phyloP scores from a whole-genome alignment of 2,329 filamentous ascomycete species.

The Cladophialophora carrionii region DNA sequence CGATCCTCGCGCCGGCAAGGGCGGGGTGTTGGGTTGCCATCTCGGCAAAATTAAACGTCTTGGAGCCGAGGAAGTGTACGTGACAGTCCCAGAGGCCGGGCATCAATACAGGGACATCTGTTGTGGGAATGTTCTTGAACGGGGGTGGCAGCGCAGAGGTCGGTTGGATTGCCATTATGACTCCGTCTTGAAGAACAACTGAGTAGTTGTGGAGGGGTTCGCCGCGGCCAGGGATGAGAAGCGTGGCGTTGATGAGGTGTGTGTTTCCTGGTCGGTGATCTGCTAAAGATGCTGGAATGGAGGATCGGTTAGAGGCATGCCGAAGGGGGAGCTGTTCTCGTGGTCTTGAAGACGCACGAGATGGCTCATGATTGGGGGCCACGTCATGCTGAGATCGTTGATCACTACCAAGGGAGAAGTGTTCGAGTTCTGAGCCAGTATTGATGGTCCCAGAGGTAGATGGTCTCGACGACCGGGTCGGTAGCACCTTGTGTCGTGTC shows the following conservation, averaged over 20 bases:
- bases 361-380: not conserved
- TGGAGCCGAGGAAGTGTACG: slow-evolving; percentile 52
- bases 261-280: slow-evolving; percentile 6
- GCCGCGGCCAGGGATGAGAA: slow-evolving; percentile 56
- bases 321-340: not conserved
- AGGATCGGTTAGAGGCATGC: not conserved
- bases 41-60: slow-evolving; percentile 34
- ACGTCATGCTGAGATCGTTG: not conserved
- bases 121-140: slow-evolving; percentile 26
- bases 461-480: not conserved
- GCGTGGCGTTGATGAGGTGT: slow-evolving; percentile 39
- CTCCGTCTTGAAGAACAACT: slow-evolving; percentile 47
- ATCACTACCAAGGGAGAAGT: not conserved
- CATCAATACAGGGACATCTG: slow-evolving; percentile 51
- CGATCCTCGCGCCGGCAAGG: slow-evolving; percentile 49
- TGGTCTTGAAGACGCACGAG: not conserved
- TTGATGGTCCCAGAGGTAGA: not conserved
- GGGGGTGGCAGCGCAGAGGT: slow-evolving; percentile 23
- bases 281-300: slow-evolving; percentile 4
- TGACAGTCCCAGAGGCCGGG: slow-evolving; percentile 61
- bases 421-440: not conserved
- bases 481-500: slow-evolving; percentile 24
- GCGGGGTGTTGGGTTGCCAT: slow-evolving; percentile 36
- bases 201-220: slow-evolving; percentile 48
- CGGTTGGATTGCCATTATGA: slow-evolving; percentile 44